Conservation (phyloP, 441 rosid species). For the Erodium moschatum region DNA sequence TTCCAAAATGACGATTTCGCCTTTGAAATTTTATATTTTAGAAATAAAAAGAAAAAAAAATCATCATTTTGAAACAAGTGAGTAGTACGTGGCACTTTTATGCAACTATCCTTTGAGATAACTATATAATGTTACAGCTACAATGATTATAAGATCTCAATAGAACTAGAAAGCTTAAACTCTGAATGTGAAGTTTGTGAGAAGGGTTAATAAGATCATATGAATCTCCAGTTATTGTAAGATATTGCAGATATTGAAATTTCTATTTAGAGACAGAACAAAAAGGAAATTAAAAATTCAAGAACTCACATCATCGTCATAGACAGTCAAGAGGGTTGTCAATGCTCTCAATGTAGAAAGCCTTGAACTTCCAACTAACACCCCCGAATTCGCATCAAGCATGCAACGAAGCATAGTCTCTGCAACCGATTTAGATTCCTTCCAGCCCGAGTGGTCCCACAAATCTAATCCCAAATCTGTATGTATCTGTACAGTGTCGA, state of each 20-base stretch:
- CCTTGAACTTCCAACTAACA: constrained; percentile 53
- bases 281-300: constrained; percentile 16
- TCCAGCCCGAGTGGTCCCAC: constrained; percentile 84
- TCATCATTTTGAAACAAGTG: too few relatives aligned
- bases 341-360: constrained; percentile 58
- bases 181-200: background rate
- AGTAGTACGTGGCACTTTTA: too few relatives aligned
- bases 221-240: too few relatives aligned
- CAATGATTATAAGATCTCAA: background rate
- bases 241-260: background rate
- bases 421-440: constrained; percentile 46
- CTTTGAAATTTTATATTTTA: too few relatives aligned
- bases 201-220: background rate
- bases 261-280: background rate
- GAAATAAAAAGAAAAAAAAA: too few relatives aligned
- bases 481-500: constrained; percentile 39
- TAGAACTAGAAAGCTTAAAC: background rate
- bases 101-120: too few relatives aligned
- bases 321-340: constrained; percentile 46
- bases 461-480: constrained; percentile 50
- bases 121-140: too few relatives aligned
- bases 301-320: constrained; percentile 55
- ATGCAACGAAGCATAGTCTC: constrained; percentile 60
- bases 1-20: too few relatives aligned
- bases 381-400: constrained; percentile 54